These are phyloP conservation scores for Leccinum subtestaceum DNA, from an alignment of 768 basidiomycete genomes.

Conservation along the genomic window DNA sequence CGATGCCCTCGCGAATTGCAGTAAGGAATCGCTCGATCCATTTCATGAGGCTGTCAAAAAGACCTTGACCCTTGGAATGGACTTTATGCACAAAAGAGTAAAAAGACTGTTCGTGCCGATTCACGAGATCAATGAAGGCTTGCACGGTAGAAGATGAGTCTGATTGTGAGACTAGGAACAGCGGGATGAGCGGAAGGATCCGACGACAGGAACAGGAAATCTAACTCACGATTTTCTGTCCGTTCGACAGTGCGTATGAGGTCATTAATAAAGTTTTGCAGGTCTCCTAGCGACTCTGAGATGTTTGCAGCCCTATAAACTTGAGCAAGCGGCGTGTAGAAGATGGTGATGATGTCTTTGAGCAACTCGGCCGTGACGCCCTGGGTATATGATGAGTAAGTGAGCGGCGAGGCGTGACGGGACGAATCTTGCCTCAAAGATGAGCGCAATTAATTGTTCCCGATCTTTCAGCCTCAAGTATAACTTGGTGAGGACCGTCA, in stretches of 20 bases:
- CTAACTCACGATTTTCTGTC: slow-evolving; percentile 77
- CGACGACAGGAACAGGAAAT: not conserved
- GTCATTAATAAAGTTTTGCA: slow-evolving; percentile 94
- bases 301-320: slow-evolving; percentile 98
- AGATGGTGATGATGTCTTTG: slow-evolving; percentile 98
- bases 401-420: not conserved
- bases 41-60: slow-evolving; percentile 91
- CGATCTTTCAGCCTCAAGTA: slow-evolving; percentile 81
- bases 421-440: slow-evolving; percentile 77
- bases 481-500: slow-evolving; percentile 74
- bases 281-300: slow-evolving; percentile 84
- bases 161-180: slow-evolving; percentile 64
- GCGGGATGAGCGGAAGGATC: slow-evolving; percentile 1
- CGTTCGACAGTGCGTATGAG: slow-evolving; percentile 91
- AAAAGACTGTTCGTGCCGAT: slow-evolving; percentile 93
- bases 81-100: slow-evolving; percentile 98
- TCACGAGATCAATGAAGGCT: slow-evolving; percentile 88
- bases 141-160: slow-evolving; percentile 87
- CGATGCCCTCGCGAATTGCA: slow-evolving; percentile 85
- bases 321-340: slow-evolving; percentile 93
- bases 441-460: slow-evolving; percentile 86
- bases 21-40: slow-evolving; percentile 97
- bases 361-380: slow-evolving; percentile 92
- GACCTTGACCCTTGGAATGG: slow-evolving; percentile 90
- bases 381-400: slow-evolving; percentile 38